Evolutionary conservation across 1,284 basidiomycete species (phyloP), one percentile per base, ranked within the genome.

Genomic region (Hemileia vastatrix): DNA sequence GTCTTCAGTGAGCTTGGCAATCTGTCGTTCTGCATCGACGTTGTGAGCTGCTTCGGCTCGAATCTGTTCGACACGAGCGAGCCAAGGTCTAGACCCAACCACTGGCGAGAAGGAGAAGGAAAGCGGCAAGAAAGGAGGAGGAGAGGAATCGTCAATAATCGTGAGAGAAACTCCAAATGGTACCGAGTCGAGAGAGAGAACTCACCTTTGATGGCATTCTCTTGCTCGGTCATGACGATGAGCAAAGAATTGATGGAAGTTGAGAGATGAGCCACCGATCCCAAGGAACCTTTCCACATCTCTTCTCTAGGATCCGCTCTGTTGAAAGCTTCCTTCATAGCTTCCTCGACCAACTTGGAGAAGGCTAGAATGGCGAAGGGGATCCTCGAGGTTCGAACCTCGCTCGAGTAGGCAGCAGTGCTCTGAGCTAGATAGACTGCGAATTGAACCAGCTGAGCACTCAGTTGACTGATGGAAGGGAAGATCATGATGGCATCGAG

Each of bases 11-110:
- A 95, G 81, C 68, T 89, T 86, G 2, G 83, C 79, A 6, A 92
- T 84, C 76, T 89, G 89, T 52, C 86, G 83, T 75, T 97, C 93
- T 0, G 92, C 90, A 72, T 96, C 93, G n/a, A 89, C 81, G 70
- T 96, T 96, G 77, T 89, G 81, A 0, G 89, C 85, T 1, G 87
- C 83, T 21, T 81, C 84, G 0, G 86, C 83, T 74, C 90, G 90
- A 78, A 99, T 85, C 69, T 90, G 84, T n/a, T 83, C 82, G 4
- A 94, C 83, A n/a, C 95, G 83, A 0, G 83, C 79, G 0, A 90
- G 78, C 94, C 94, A 98, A 0, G 95, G 73, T 5, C 56, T 60
- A 1, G 64, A 44, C 24, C 70, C 72, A 31, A 59, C 52, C 59
- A 74, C 67, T 33, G 57, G 15, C 15, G 36, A 40, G 8, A 40